Conservation (phyloP, 805 yeast genomes). For the Scheffersomyces stipitis region DNA sequence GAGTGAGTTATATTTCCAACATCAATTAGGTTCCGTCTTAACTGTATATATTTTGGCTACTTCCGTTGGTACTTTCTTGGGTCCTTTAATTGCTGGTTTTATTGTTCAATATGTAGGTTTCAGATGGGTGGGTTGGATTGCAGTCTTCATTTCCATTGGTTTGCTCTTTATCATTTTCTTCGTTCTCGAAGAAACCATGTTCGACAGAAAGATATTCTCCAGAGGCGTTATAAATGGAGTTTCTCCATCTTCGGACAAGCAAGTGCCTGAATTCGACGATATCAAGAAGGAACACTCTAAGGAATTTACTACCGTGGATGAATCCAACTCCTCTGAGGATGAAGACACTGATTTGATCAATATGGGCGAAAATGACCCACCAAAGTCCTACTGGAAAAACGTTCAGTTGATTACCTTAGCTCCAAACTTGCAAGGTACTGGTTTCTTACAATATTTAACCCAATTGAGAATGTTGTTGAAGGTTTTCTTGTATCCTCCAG, state of each 20-base stretch:
- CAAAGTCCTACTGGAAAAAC: conserved; percentile 45
- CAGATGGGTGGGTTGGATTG: conserved; percentile 79
- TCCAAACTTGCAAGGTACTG: conserved; percentile 59
- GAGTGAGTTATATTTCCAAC: conserved; percentile 75
- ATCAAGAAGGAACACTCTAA: conserved; percentile 3
- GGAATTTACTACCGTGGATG: conserved; percentile 2
- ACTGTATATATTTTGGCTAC: conserved; percentile 75
- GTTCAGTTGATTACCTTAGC: conserved; percentile 54
- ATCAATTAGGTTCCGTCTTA: conserved; percentile 70
- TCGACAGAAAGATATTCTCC: conserved; percentile 46
- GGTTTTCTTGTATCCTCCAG: conserved; percentile 65
- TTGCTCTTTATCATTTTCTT: conserved; percentile 54
- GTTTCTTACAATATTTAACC: conserved; percentile 62
- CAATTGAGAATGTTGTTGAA: conserved; percentile 51
- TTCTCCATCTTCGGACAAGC: conserved; percentile 1
- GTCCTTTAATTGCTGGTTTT: conserved; percentile 79
- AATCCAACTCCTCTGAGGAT: conserved; percentile 29
- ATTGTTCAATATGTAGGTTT: conserved; percentile 61
- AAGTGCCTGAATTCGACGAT: too few species aligned
- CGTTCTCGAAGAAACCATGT: conserved; percentile 69
- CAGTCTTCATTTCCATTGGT: conserved; percentile 47
- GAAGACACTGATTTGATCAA: conserved; percentile 21
- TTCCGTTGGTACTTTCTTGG: conserved; percentile 74
- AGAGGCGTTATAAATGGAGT: not conserved
- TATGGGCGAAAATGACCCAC: conserved; percentile 1